Evolutionary conservation across 305 asterid species (phyloP), one percentile per base, ranked within the genome.

Genomic region (Fraxinus albicans): DNA sequence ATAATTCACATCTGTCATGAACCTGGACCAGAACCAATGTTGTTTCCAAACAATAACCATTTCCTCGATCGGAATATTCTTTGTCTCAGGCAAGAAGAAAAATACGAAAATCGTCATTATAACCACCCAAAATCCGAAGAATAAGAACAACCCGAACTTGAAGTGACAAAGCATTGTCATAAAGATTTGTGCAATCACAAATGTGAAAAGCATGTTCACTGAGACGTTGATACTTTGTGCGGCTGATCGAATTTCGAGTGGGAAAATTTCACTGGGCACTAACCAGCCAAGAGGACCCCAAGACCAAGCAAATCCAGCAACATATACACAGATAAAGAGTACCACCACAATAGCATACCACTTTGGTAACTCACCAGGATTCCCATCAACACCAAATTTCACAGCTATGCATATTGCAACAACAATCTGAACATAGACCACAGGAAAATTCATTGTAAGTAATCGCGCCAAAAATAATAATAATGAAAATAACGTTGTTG

Each of bases 231-330:
- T 40, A 84, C 96, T 91, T 80, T 92, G 98, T 0, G 98, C 98
- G 2, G 98, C 98, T 0, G 98, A 95, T 23, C 98, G 90, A 15
- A 94, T 91, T 77, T 95, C 98, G 0, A 95, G 83, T 3, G 98
- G 98, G 87, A 95, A 95, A 9, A 95, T 95, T 83, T 95, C 98
- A 83, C 98, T 95, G 0, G 98, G 98, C 29, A 95, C 98, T 12
- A 91, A 78, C 97, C 98, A 93, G 1, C 97, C 98, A 2, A 95
- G 84, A 0, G 98, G 98, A 0, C 98, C 98, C 98, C 98, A 95
- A 31, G 98, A 95, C 98, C 97, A 91, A 0, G 97, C 95, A 80
- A 93, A 95, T 25, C 95, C 98, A 7, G 97, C 87, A 0, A 95
- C 98, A 40, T 92, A 94, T 17, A 87, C 60, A 80, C 99, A 95